Evolutionary conservation across 371 early-diverging fungal species (phyloP), one percentile per base, ranked within the genome.

Genomic region (Mortierella sp.): DNA sequence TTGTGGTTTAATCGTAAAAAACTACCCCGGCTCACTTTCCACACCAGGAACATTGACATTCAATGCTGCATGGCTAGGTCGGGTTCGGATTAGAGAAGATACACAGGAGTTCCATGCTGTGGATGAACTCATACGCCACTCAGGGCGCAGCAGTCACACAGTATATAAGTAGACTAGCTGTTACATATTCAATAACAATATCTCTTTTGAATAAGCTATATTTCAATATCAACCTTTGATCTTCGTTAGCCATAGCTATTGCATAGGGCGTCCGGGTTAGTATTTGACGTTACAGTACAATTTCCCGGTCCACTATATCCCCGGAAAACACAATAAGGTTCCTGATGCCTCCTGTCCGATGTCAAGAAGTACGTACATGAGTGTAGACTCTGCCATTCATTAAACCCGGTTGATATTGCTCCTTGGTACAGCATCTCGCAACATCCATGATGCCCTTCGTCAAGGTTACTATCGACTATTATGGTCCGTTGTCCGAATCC

Each of bases 91-190:
- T 13, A 61, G 5, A 9, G 11, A 22, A 22, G 62, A 65, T 11
- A 72, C 58, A 40, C 45, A 28, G 7, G 66, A 53, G 13, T 72
- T 66, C 21, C 72, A 66, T 45, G 62, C 65, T 24, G 22, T 22
- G 9, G 72, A 72, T 53, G 72, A 72, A 67, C 41, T 72, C 8
- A 41, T 72, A 28, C 45, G 61, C 15, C 58, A 58, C 41, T 38
- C 28, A 28, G 28, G 28, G 28, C 2, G 28, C 28, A 28, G 28
- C 28, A 28, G 28, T 28, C 28, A 28, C 28, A 28, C 28, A 28
- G 2, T 28, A 28, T 28, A 28, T 28, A 28, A 28, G 28, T 2
- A 28, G 28, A 28, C 28, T 28, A 28, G 28, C 2, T 28, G 28
- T 28, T 2, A 28, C 28, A 28, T 28, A 28, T 1, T 2, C 2